Percentiles rank a stretch among this genome's conserved stretches.
Conservation (phyloP, 1,139 yeast species). For the Kodamaea fungicola region DNA sequence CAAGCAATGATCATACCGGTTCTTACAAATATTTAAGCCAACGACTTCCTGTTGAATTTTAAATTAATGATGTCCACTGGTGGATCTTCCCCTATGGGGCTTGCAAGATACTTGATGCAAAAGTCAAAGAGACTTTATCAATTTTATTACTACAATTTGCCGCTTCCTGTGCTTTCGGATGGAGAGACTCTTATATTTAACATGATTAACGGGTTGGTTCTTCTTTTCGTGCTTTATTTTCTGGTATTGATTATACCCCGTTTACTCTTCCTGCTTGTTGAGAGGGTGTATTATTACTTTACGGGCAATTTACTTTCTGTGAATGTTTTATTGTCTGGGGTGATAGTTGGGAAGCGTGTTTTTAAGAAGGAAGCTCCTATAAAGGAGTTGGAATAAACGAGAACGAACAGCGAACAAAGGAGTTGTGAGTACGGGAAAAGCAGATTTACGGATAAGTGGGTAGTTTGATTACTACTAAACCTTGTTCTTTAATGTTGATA, state of each 20-base stretch:
- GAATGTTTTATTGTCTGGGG: conserved; percentile 10
- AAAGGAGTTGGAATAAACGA: not conserved
- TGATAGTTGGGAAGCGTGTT: conserved; percentile 6
- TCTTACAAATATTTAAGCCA: too few relatives aligned
- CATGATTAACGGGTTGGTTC: conserved; percentile 2
- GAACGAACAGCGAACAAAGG: too few relatives aligned
- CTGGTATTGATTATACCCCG: conserved; percentile 13
- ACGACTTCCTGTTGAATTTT: too few relatives aligned
- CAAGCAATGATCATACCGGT: too few relatives aligned
- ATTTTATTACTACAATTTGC: conserved; percentile 23
- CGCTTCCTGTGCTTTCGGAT: conserved; percentile 26
- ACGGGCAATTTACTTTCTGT: conserved; percentile 18
- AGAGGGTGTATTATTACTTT: conserved; percentile 16
- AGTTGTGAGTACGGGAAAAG: too few relatives aligned
- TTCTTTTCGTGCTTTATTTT: conserved; percentile 5
- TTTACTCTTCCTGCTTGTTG: conserved; percentile 13
- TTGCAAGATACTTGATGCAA: conserved; percentile 4
- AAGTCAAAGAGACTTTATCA: conserved; percentile 17
- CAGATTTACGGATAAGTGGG: too few relatives aligned
- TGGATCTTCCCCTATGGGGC: not conserved
- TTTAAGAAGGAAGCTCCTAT: conserved; percentile 5
- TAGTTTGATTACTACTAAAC: too few relatives aligned
- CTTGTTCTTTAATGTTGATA: too few relatives aligned
- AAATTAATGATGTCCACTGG: not conserved
- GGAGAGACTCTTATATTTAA: conserved; percentile 22